Base-by-base conservation (phyloP, 1,284 basidiomycete species). In the Cystobasidium slooffiae region DNA sequence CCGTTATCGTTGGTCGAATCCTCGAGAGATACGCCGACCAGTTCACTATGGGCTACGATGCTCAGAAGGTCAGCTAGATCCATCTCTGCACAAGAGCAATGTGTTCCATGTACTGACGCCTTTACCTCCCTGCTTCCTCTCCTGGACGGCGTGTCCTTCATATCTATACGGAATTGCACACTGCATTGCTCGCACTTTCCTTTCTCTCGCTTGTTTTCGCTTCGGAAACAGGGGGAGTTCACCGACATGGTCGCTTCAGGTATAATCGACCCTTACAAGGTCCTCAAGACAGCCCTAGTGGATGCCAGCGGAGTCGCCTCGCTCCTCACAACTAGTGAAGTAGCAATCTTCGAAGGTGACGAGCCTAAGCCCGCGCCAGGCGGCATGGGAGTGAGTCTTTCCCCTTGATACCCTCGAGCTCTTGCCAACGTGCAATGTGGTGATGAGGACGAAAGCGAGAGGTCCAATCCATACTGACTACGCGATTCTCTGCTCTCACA, bases 241-340 rank as follows among this genome's bases (percentile, higher is more conserved):
- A 89, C 91, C 68, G 93, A 98, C 84, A 94, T 98, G 92, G 91
- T 97, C 83, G 88, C 89, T 82, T 87, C 89, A 51, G 96, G 96
- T 82, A 97, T 99, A 79, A 90, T 99, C 67, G 95, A 83, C 72
- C 77, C 76, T n/a, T 59, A 75, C 58, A 69, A 79, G 62, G 94
- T 97, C 68, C 93, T 96, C 70, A 79, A 80, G 78, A 95, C 93
- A 8, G 93, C 93, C 1, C 86, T 96, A n/a, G 88, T 93, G 3
- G 94, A 96, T 82, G 93, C 94, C 0, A 86, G 81, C 14, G 85
- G 82, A 61, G 78, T 80, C 68, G 74, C 79, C 39, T 78, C 90
- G 79, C 85, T 99, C 82, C 85, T 99, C 83, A 95, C 93, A 58
- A 99, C 95, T 58, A 92, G 90, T 79, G 95, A 98, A 86, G 90